These are phyloP conservation scores for Penicillium sp. DNA, from an alignment of 2,329 filamentous ascomycete species.

Conservation along the genomic window DNA sequence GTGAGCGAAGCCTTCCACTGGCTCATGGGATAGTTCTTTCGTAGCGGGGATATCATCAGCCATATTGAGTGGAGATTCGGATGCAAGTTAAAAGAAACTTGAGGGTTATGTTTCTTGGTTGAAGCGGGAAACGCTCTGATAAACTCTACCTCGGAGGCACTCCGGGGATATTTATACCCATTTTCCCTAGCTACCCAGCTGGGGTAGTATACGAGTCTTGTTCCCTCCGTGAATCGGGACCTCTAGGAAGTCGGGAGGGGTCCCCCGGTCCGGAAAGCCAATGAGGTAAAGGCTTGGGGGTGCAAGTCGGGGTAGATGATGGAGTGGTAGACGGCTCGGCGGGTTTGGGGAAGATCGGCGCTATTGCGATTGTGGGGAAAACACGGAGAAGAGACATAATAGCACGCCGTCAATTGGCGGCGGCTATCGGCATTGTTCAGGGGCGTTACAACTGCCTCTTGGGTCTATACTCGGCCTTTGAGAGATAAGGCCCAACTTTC, in stretches of 20 bases:
- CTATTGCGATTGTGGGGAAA: slow-evolving; percentile 1
- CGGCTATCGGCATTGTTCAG: background rate
- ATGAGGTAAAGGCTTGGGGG: background rate
- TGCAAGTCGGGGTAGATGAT: background rate
- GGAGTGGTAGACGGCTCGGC: background rate
- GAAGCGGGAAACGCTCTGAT: background rate
- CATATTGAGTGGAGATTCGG: slow-evolving; percentile 13
- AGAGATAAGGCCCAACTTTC: background rate
- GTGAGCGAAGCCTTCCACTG: slow-evolving; percentile 28
- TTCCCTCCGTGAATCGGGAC: background rate
- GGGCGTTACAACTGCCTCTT: background rate
- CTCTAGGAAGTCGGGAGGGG: background rate
- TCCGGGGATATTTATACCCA: slow-evolving; percentile 1
- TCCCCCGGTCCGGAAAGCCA: background rate
- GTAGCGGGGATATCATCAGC: slow-evolving; percentile 14
- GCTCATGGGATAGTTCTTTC: slow-evolving; percentile 18
- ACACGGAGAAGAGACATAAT: background rate
- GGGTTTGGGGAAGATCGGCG: slow-evolving; percentile 3
- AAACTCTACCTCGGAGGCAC: background rate
- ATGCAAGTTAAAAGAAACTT: background rate
- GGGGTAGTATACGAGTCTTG: background rate
- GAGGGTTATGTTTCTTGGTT: background rate
- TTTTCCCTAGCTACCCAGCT: background rate
- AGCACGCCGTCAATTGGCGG: background rate
- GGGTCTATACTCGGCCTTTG: background rate